Evolutionary conservation across 108 stramenopile species (phyloP), one percentile per base, ranked within the genome.

Genomic region (Cyclostephanos invisitatus): DNA sequence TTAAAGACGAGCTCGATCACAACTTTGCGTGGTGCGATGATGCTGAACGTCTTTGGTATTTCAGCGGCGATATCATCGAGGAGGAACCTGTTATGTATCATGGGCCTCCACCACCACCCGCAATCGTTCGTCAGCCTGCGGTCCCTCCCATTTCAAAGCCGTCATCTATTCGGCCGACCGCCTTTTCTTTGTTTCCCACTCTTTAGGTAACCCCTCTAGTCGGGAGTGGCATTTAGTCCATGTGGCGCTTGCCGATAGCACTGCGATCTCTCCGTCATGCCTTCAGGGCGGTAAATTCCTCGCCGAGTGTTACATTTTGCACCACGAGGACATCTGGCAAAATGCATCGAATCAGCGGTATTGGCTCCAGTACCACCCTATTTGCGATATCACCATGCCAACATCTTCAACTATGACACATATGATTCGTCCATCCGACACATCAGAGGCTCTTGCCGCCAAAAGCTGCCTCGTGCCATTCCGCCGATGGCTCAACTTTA

Each of bases 281-380:
- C 60, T 72, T 15, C 46, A 49, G 15, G 50, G 53, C 15, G 70
- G 61, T 7, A 15, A 36, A 20, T 72, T 53, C 61, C 28, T 72
- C 8, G 70, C 62, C 3, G 61, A 72, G 2, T 59, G 60, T 32
- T 62, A 60, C 32, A 20, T 38, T 2, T 10, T 17, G 3, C 70
- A 72, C 38, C 60, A 42, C 6, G n/a, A 18, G 5, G 70, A 72
- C 35, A 7, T 11, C 32, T 28, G 61, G 3, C 61, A 17, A 49
- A 62, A 72, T 32, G 28, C 42, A 24, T 1, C 10, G 3, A 71
- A 71, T 50, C 46, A 71, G 20, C 70, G 70, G 11, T 71, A 48
- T 32, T 72, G 70, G 70, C 61, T 72, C 2, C 61, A 72, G 29
- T 72, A 72, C 32, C 49, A 72, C 29, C 17, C 11, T 0, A 0